Evolutionary conservation across 1,284 basidiomycete species (phyloP), one percentile per base, ranked within the genome.

Genomic region (Microbotryum scabiosae): DNA sequence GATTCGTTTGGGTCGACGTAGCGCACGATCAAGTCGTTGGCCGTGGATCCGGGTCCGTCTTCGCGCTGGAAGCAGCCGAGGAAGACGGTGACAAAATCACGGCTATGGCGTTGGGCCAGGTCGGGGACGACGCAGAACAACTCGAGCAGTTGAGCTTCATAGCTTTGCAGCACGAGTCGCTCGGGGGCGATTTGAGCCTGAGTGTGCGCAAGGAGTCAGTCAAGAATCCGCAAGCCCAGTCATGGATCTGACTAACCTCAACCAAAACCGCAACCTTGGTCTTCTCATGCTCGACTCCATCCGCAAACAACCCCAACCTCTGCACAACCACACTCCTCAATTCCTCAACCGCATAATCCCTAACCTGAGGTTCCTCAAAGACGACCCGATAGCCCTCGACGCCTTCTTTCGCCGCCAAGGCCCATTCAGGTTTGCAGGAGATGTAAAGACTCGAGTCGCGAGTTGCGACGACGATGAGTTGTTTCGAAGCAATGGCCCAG

Each of bases 41-140:
- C 71, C 6, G 73, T 61, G 5, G 68, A 67, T 30, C 67, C 68
- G 51, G 62, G 61, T 12, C 63, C 56, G 41, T 66, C 67, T 59
- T 69, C 65, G 54, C 62, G 64, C 45, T 76, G 78, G 32, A 85
- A 76, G 14, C 80, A 77, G 16, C 55, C 59, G 50, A 96, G 79
- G 76, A 94, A 92, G 56, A 87, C 81, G 0, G 88, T 84, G 20
- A 94, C 79, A 43, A 96, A 76, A 23, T 86, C 81, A 36, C 88
- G 85, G 59, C 87, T 90, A 74, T 94, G 85, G 73, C 85, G 88
- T 74, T 96, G 89, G 0, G 85, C 86, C 9, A 94, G 74, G 1
- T 81, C 78, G 0, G 85, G 77, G 60, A 83, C 84, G 66, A 85
- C 82, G 10, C 81, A 80, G 20, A 94, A 78, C 0, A 85, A 78